Base-by-base conservation (phyloP, 1,284 basidiomycete genomes). In the Ganoderma sinense region DNA sequence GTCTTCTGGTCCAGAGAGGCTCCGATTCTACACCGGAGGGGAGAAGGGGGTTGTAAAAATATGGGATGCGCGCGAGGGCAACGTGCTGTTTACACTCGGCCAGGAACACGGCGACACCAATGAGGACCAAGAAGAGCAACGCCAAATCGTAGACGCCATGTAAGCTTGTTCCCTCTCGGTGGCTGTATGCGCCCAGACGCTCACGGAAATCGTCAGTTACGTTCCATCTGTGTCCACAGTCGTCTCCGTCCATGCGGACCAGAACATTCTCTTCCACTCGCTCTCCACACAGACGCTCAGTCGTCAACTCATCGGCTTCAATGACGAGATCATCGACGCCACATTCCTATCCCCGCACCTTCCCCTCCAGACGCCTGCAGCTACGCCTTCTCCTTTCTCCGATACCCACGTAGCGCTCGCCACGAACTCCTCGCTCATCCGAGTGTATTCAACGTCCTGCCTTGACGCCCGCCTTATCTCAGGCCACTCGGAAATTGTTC, bases 231-330 rank as follows among this genome's bases (percentile, higher is more conserved):
- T 83, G 14, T 89, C 90, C 4, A 87, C 88, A 1, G 81, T 98
- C n/a, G 86, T 97, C 26, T 94, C 96, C n/a, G 86, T 97, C 10
- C 97, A 98, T 78, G 96, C 95, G 36, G 97, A 99, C 80, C 97
- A 99, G 83, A 99, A 98, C 76, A 95, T 99, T 74, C 88, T 97
- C 61, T 95, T 96, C 81, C 91, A 96, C 80, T 94, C 93, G 2
- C 82, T 97, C 10, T 80, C 85, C 8, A 87, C 89, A 0, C 86
- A 87, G 59, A 82, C 86, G 13, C 81, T 94, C 39, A 84, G 87
- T n/a, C 91, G 92, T n/a, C 97, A 98, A 76, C 83, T 99, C 71
- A 91, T 99, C 71, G 98, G 98, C 0, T 99, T 94, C 87, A 99
- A 99, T 81, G 98, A 99, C 81, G 97, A 99, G 81, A 97, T 99